A percentile compares a stretch with the other conserved stretches of the same genome.
These are phyloP conservation scores for Drosera capensis DNA, from an alignment of 148 eudicot genomes.

Conservation along the genomic window DNA sequence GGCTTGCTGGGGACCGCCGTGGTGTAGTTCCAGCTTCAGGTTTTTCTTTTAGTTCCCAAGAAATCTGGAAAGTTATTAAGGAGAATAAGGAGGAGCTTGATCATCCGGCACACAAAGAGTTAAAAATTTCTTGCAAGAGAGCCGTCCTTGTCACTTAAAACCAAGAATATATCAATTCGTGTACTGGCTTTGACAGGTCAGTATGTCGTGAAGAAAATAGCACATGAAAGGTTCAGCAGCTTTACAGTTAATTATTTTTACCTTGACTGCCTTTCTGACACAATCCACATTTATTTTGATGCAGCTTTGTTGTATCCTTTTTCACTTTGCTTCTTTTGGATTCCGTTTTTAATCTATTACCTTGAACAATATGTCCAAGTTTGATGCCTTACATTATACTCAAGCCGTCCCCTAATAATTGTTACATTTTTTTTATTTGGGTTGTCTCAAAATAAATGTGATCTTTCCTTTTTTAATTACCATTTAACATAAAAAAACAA, in stretches of 20 bases:
- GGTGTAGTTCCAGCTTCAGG: conserved; percentile 97
- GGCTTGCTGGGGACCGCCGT: conserved; percentile 98
- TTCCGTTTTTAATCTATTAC: neutral
- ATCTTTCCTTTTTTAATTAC: no score
- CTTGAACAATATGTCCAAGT: neutral
- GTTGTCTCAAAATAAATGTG: no score
- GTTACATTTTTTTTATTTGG: no score
- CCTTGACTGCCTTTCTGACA: conserved; percentile 1
- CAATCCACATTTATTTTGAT: conserved; percentile 9
- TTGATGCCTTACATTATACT: conserved; percentile 23
- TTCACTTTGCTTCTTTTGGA: neutral
- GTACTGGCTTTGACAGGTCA: conserved; percentile 31
- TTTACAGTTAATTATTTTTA: conserved; percentile 18
- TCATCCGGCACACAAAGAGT: conserved; percentile 90
- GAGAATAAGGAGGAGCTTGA: conserved; percentile 95
- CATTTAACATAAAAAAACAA: no score
- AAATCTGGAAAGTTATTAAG: conserved; percentile 85
- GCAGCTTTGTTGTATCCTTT: conserved; percentile 80
- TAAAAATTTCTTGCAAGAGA: neutral
- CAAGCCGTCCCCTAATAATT: no score
- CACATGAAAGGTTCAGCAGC: conserved; percentile 47
- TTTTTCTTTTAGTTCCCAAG: conserved; percentile 91
- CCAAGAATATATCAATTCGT: neutral
- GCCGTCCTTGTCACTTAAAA: neutral
- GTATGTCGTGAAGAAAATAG: conserved; percentile 96